Evolutionary conservation across 163 green algal genomes (phyloP), one percentile per base, ranked within the genome.

Genomic region (Scenedesmus sp.): DNA sequence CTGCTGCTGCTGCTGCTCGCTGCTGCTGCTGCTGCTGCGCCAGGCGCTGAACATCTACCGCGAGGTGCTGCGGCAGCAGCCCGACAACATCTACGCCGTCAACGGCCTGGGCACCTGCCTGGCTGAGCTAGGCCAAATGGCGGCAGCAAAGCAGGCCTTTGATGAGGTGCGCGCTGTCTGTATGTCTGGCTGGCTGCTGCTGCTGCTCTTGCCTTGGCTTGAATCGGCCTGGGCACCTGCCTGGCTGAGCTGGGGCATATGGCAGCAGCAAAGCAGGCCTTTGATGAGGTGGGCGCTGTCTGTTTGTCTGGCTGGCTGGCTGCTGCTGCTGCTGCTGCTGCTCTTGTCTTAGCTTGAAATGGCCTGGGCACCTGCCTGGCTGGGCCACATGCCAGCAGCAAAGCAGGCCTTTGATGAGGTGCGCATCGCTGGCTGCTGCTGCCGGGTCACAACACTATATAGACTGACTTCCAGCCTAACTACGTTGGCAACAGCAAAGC

Each of bases 61-160:
- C 5, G 46, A 82, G 3, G 94, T 96, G 73, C 91, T 97, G 4
- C 82, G 94, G n/a, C 54, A 79, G 13, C 92, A 96, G 67, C 92
- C 92, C 0, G 62, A 92, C 93, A 99, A 99, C 92, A 93, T 98
- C 73, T 99, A 96, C 87, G 98, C 98, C 10, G 98, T 97, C 46
- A 98, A 99, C 74, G 98, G 98, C 13, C 70, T 99, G 34, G 98
- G 96, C 7, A 97, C 96, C 16, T 95, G 98, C 26, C 94, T 99
- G 62, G 98, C 97, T 46, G 97, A 99, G 93, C 87, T 96, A 66
- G 97, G 97, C 2, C 93, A 96, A 74, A 81, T 98, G 18, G 90
- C 95, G 0, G 91, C 94, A 18, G 97, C 97, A 23, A 97, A 97
- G 79, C 64, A 89, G 46, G 84, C 77, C n/a, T 84, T 84, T 84